Evolutionary conservation across 1,139 yeast species (phyloP).

Genomic region (Pichia sp.): DNA sequence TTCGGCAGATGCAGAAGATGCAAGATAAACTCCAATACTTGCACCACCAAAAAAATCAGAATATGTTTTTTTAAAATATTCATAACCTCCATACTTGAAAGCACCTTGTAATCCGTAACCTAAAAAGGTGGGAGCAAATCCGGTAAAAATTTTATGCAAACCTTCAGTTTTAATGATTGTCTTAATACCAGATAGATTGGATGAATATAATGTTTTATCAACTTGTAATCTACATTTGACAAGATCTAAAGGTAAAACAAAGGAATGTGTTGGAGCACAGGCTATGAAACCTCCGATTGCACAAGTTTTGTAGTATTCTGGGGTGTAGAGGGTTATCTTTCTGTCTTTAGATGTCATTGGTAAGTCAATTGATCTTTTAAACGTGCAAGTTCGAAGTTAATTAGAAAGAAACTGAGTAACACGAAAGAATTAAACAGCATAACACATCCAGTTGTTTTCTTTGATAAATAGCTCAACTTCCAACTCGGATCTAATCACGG

Average conservation of each 20-base stretch:
- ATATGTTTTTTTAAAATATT: constrained; percentile 75
- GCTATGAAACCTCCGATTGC: constrained; percentile 85
- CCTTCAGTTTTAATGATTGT: constrained; percentile 71
- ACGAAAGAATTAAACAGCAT: not conserved
- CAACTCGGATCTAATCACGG: not conserved
- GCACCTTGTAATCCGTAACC: constrained; percentile 95
- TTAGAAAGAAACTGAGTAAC: not conserved
- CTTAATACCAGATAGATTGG: constrained; percentile 74
- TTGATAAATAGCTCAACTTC: not conserved
- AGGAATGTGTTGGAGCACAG: constrained; percentile 93
- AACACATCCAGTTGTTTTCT: no score
- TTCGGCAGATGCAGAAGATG: constrained; percentile 90
- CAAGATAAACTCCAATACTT: constrained; percentile 66
- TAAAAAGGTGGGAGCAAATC: constrained; percentile 82
- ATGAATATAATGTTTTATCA: constrained; percentile 58
- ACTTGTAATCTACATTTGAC: constrained; percentile 93
- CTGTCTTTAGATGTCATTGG: not conserved
- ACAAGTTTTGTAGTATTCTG: constrained; percentile 76
- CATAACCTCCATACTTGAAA: constrained; percentile 93
- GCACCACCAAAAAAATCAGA: constrained; percentile 62
- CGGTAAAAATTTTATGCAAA: constrained; percentile 66
- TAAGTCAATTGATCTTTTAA: not conserved
- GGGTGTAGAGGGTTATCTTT: constrained; percentile 41
- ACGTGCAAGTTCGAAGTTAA: no score
- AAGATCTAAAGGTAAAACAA: constrained; percentile 86